Evolutionary conservation across 257 asterid genomes (phyloP).

Genomic region (Apocynum venetum): DNA sequence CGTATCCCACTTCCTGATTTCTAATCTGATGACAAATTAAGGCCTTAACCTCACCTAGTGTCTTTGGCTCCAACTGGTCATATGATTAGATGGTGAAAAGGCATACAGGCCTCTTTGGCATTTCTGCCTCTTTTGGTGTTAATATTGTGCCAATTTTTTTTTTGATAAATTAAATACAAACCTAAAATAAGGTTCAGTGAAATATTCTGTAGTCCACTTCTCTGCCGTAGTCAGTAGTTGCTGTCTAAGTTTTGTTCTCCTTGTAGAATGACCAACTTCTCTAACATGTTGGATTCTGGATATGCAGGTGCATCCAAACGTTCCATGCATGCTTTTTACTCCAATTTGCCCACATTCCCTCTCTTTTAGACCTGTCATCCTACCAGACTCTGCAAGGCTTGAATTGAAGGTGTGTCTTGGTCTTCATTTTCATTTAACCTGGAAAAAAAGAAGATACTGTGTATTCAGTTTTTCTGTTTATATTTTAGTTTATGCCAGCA

Average conservation of each 20-base stretch:
- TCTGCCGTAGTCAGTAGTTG: not conserved
- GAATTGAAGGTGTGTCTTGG: slow-evolving; percentile 70
- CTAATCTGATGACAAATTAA: not conserved
- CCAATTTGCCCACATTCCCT: slow-evolving; percentile 98
- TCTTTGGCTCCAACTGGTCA: not conserved
- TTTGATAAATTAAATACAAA: not conserved
- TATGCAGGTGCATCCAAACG: slow-evolving; percentile 95
- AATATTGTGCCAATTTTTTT: not conserved
- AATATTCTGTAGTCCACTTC: not conserved
- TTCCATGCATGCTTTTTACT: slow-evolving; percentile 98
- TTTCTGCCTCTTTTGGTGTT: slow-evolving; percentile 1
- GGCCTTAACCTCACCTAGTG: not conserved
- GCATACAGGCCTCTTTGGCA: no score
- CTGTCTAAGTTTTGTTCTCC: not conserved
- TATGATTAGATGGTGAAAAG: not conserved
- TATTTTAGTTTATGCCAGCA: not conserved
- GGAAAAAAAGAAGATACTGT: not conserved
- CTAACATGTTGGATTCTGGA: slow-evolving; percentile 8
- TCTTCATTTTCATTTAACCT: slow-evolving; percentile 4
- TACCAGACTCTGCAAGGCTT: slow-evolving; percentile 95
- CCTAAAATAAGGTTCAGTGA: not conserved
- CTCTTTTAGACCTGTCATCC: slow-evolving; percentile 97
- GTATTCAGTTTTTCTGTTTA: not conserved
- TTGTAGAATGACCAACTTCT: not conserved
- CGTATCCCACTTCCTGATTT: not conserved